A percentile compares a stretch with the other conserved stretches of the same genome.
These are phyloP conservation scores for Metschnikowia matae DNA, from an alignment of 805 yeast species.

Conservation along the genomic window DNA sequence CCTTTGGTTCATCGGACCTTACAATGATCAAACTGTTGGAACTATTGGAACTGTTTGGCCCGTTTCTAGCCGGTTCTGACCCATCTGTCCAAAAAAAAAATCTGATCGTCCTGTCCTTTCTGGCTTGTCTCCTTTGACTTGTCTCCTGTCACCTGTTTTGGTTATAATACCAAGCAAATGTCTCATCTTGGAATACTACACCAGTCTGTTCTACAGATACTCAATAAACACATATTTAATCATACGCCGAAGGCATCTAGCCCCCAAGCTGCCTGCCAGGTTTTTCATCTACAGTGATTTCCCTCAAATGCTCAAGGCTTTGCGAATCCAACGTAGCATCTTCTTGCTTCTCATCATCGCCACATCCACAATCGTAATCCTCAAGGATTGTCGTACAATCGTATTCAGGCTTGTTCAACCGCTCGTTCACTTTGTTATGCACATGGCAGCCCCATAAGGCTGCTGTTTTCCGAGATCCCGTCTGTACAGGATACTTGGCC, in stretches of 20 bases:
- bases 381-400: constrained; percentile 84
- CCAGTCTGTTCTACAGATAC: neutral
- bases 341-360: constrained; percentile 57
- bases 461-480: constrained; percentile 69
- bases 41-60: neutral
- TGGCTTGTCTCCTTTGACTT: too few relatives aligned
- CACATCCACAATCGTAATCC: constrained; percentile 96
- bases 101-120: too few relatives aligned
- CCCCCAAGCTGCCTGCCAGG: constrained; percentile 45
- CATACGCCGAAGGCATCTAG: neutral
- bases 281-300: constrained; percentile 44
- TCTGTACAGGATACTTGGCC: constrained; percentile 77
- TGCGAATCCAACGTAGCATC: constrained; percentile 38
- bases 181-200: neutral
- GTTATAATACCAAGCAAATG: too few relatives aligned
- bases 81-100: too few relatives aligned
- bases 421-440: constrained; percentile 23
- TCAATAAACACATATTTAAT: neutral
- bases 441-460: constrained; percentile 92
- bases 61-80: too few relatives aligned
- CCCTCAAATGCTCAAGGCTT: constrained; percentile 36
- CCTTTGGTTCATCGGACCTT: too few relatives aligned
- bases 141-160: too few relatives aligned
- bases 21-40: too few relatives aligned
- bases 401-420: constrained; percentile 44